A percentile compares a stretch with the other conserved stretches of the same genome.
phyloP scores from a whole-genome alignment of 495 filamentous ascomycete genomes.

The Penicillium samsonianum region DNA sequence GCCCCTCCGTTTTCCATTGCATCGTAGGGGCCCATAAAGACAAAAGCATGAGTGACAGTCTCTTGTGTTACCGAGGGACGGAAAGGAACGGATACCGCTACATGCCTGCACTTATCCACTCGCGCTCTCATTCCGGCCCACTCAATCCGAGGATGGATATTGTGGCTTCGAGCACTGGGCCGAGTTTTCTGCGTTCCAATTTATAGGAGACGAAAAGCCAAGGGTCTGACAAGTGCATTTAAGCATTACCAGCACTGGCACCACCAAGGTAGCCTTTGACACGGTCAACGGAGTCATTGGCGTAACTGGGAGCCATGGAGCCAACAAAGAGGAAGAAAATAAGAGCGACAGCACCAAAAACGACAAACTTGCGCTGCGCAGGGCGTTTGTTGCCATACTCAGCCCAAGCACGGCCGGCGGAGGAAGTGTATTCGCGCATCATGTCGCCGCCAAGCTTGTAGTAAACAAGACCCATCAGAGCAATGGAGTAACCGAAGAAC shows the following conservation, averaged over 20 bases:
- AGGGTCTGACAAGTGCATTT: constrained; percentile 16
- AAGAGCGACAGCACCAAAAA: constrained; percentile 62
- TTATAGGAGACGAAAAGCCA: background rate
- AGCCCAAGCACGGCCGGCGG: constrained; percentile 72
- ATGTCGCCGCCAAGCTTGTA: constrained; percentile 92
- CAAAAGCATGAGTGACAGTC: constrained; percentile 33
- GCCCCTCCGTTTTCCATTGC: constrained; percentile 15
- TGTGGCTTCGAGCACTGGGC: background rate
- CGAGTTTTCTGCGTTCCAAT: background rate
- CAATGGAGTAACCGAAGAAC: constrained; percentile 88
- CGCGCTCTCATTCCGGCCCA: background rate
- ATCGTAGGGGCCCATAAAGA: constrained; percentile 13
- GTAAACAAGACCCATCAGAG: constrained; percentile 82
- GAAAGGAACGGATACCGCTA: background rate
- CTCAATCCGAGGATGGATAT: background rate
- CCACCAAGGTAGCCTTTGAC: constrained; percentile 49
- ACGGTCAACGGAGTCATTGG: constrained; percentile 39
- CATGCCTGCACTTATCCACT: background rate
- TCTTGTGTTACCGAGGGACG: constrained; percentile 36
- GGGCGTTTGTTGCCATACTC: constrained; percentile 80
- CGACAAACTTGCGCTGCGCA: constrained; percentile 70
- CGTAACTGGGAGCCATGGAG: constrained; percentile 54
- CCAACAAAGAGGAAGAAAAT: constrained; percentile 70
- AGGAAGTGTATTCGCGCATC: constrained; percentile 73
- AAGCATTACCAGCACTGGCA: constrained; percentile 40